Percentiles rank a stretch among this genome's conserved stretches.
Evolutionary conservation across 352 stramenopile species (phyloP).

Genomic region (Globisporangium nagaii): DNA sequence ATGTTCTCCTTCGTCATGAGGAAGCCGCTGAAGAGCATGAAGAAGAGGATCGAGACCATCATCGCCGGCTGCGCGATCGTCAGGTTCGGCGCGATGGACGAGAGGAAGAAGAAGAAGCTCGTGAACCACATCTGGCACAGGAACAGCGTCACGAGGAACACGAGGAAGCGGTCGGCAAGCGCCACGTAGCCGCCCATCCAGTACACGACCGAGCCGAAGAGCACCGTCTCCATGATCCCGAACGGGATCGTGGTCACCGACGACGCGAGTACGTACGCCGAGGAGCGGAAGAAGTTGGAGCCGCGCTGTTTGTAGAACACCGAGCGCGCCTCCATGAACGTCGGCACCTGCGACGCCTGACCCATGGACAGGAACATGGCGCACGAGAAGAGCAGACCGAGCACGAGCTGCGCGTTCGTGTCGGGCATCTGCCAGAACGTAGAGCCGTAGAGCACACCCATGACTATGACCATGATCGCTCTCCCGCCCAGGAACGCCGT

Average conservation of each 20-base stretch:
- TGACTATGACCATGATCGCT: constrained; percentile 53
- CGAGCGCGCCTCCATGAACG: constrained; percentile 64
- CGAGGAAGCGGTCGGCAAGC: constrained; percentile 33
- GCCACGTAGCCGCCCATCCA: constrained; percentile 84
- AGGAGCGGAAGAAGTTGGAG: constrained; percentile 84
- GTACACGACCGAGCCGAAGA: constrained; percentile 88
- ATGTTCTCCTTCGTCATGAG: constrained; percentile 52
- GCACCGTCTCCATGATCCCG: constrained; percentile 59
- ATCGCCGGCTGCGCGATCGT: constrained; percentile 55
- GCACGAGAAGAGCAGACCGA: constrained; percentile 86
- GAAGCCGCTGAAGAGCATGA: constrained; percentile 70
- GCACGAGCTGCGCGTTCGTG: constrained; percentile 47
- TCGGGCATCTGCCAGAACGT: constrained; percentile 62
- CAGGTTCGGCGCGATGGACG: constrained; percentile 32
- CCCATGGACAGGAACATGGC: constrained; percentile 86
- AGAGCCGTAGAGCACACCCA: constrained; percentile 58
- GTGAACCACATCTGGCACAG: constrained; percentile 65
- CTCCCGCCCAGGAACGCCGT: constrained; percentile 35
- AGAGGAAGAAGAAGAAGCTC: constrained; percentile 63
- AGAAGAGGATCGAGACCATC: constrained; percentile 59
- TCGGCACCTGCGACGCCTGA: constrained; percentile 70
- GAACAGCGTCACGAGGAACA: constrained; percentile 66
- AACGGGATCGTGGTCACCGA: constrained; percentile 50
- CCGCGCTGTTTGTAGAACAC: constrained; percentile 90
- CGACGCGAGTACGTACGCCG: constrained; percentile 68